Evolutionary conservation across 2,329 filamentous ascomycete species (phyloP), one percentile per base, ranked within the genome.

Genomic region (Scortechinia acanthostroma): DNA sequence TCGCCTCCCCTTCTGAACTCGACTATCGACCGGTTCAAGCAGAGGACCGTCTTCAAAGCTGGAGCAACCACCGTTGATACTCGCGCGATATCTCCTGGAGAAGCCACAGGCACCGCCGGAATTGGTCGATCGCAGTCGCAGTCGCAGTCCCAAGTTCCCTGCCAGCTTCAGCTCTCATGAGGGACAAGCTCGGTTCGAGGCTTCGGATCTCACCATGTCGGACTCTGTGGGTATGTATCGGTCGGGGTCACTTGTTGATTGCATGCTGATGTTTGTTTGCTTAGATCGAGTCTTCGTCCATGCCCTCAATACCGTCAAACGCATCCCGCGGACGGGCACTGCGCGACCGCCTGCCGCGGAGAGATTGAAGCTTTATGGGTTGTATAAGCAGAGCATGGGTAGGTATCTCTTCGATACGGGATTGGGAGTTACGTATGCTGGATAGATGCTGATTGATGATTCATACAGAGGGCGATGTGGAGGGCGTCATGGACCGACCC

Each of bases 281-380:
- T n/a, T 45, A 83, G 81, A 86, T 64, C 72, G 81, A 57, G 81
- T 86, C 55, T 86, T 86, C 60, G 80, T 79, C 62, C 80, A 86
- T 73, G 81, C 81, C 48, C 73, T 86, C 58, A 83, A 83, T 60
- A 85, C 81, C 40, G 80, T 86, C 54, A 84, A 83, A 58, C 80
- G 80, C 58, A 82, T 86, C 53, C 73, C 72, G 43, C 76, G 79
- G 48, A 81, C 78, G 10, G 80, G 81, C 40, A 77, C 76, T 46
- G 73, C 77, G 50, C 75, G 82, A 52, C 81, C 81, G 40, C 81
- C 81, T 20, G 70, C 78, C 3, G 63, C 71, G 48, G 80, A 79
- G 50, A 72, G 81, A 43, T 63, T 86, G 50, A 74, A 73, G 51
- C 71, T 86, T 44, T 86, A 86, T 75, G 81, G 81, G 47, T 64